phyloP scores from a whole-genome alignment of 2,329 filamentous ascomycete species.

The Paecilomyces sp. region DNA sequence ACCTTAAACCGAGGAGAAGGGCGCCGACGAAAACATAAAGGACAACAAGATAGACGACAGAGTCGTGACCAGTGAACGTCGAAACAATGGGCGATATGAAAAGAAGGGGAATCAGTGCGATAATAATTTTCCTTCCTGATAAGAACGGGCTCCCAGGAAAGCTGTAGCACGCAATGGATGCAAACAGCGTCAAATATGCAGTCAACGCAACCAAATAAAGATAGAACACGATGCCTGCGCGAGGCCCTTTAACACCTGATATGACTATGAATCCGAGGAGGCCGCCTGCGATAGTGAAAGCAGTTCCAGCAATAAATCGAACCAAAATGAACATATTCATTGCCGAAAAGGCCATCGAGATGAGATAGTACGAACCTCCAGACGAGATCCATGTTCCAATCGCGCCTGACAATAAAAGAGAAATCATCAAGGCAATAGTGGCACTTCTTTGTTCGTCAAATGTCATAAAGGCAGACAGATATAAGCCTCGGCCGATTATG shows the following conservation, averaged over 20 bases:
- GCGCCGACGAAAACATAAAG: constrained; percentile 47
- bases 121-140: constrained; percentile 52
- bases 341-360: constrained; percentile 49
- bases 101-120: constrained; percentile 49
- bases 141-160: constrained; percentile 49
- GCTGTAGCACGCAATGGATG: constrained; percentile 47
- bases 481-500: constrained; percentile 53
- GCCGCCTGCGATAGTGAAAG: constrained; percentile 45
- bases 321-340: constrained; percentile 50
- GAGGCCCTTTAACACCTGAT: constrained; percentile 35
- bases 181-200: constrained; percentile 53
- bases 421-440: constrained; percentile 52
- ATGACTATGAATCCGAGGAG: constrained; percentile 49
- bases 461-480: constrained; percentile 53
- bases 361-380: constrained; percentile 56
- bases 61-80: constrained; percentile 46
- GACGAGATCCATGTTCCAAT: constrained; percentile 59
- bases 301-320: constrained; percentile 45
- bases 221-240: constrained; percentile 50
- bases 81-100: constrained; percentile 52
- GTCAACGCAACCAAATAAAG: constrained; percentile 53
- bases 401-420: constrained; percentile 52
- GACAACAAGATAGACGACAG: constrained; percentile 50
- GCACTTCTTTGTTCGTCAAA: constrained; percentile 44
- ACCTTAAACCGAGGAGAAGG: constrained; percentile 48